Base-by-base conservation (phyloP, 305 asterid species). In the Fraxinus sp. region DNA sequence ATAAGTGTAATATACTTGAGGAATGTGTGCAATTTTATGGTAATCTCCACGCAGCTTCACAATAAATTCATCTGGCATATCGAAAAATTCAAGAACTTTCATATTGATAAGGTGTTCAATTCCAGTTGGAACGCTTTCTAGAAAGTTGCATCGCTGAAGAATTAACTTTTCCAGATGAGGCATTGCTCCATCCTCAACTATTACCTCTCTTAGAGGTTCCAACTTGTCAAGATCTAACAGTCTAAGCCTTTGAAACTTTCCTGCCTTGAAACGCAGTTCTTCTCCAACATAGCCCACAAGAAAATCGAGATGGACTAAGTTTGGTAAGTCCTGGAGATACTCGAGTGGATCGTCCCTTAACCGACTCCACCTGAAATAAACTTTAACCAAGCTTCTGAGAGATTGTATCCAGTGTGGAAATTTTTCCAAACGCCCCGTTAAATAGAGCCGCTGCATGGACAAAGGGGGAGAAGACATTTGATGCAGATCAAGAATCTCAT, bases 11-110 rank as follows among this genome's bases (percentile, higher is more conserved):
- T 49, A 76, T 68, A 68, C 89, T 78, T 88, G 71, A 32, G 28
- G 79, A 78, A 84, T 68, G 77, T 84, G 81, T 26, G 62, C 72
- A 75, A 80, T 66, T 84, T 80, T 84, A 44, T 78, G 77, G 37
- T 62, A 30, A 49, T 68, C 82, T 33, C 46, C 84, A 64, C 74
- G 7, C 26, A 80, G 39, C 8, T 33, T 80, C 82, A 22, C 30
- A 68, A 80, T 24, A 52, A 80, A 80, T 24, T 76, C 84, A 28
- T 52, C 82, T 4, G 86, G 70, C 84, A 84, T 80, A 18, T 77
- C 79, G 13, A 80, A 80, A 33, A 68, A 80, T 71, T 84, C 79
- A 14, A 84, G 82, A 55, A 49, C 44, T 74, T 64, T 80, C 76
- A 80, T 46, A 39, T 57, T 80, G 10, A 33, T 33, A 62, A 84